These are phyloP conservation scores for Chrysanthemum seticuspe DNA, from an alignment of 129 eudicot genomes.

Conservation along the genomic window DNA sequence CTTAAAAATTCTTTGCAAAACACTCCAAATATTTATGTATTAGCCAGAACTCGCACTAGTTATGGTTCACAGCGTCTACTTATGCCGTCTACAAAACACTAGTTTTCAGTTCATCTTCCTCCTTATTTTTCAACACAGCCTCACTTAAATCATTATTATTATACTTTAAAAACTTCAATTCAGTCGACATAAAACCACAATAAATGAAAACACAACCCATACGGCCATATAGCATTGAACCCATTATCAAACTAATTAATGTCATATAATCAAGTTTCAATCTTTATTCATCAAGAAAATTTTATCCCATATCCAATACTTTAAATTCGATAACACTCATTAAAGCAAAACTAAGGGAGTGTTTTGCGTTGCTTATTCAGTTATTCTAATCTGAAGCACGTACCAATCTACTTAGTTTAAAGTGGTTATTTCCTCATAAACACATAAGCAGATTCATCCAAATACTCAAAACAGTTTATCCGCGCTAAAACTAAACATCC, in stretches of 20 bases:
- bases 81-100: slow-evolving; percentile 1
- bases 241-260: background rate
- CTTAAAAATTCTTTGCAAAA: background rate
- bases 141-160: background rate
- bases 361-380: too few species aligned
- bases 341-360: too few species aligned
- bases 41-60: background rate
- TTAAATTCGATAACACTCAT: background rate
- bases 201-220: background rate
- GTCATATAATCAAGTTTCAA: background rate
- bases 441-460: too few species aligned
- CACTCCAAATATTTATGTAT: background rate
- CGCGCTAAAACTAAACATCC: too few species aligned
- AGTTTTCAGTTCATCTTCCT: background rate
- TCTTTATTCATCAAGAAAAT: slow-evolving; percentile 5
- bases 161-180: background rate
- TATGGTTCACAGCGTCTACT: background rate
- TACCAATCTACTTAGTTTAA: too few species aligned
- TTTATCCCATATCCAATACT: slow-evolving; percentile 3
- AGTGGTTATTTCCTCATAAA: too few species aligned
- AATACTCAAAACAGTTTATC: too few species aligned
- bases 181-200: slow-evolving; percentile 18
- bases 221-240: background rate
- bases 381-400: too few species aligned
- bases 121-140: slow-evolving; percentile 4